A percentile compares a stretch with the other conserved stretches of the same genome.
These are phyloP conservation scores for Phaeophleospora eucalypticola DNA, from an alignment of 2,329 filamentous ascomycete species.

Conservation along the genomic window DNA sequence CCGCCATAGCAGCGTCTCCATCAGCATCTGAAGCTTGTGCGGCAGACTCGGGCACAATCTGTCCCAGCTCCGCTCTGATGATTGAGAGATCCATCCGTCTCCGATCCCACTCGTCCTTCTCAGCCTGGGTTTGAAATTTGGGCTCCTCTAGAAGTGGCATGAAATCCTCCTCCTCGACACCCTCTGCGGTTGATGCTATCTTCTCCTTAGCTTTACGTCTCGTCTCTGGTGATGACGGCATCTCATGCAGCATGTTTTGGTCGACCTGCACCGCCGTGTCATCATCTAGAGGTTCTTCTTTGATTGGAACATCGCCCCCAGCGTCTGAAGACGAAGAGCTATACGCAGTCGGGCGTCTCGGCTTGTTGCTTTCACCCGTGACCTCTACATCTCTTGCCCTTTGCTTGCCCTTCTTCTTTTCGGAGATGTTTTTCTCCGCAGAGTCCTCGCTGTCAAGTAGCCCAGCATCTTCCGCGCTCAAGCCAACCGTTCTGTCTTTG, in stretches of 20 bases:
- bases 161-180: conserved; percentile 14
- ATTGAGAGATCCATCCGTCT: conserved; percentile 45
- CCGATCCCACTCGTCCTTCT: conserved; percentile 48
- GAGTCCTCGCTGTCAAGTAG: conserved; percentile 23
- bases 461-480: conserved; percentile 39
- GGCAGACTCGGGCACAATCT: conserved; percentile 28
- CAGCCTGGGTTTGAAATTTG: conserved; percentile 50
- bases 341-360: conserved; percentile 37
- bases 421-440: conserved; percentile 11
- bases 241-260: conserved; percentile 17
- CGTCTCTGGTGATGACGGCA: conserved; percentile 33
- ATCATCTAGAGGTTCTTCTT: conserved; percentile 52
- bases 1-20: conserved; percentile 40
- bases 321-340: conserved; percentile 36
- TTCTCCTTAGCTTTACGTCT: conserved; percentile 27
- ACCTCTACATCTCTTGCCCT: conserved; percentile 41
- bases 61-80: conserved; percentile 47
- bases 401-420: conserved; percentile 37
- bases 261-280: conserved; percentile 27
- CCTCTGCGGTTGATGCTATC: conserved; percentile 13
- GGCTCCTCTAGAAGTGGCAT: conserved; percentile 32
- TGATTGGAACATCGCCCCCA: conserved; percentile 44
- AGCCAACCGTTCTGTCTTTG: conserved; percentile 49
- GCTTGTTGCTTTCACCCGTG: conserved; percentile 39
- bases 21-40: conserved; percentile 33